Evolutionary conservation across 2,329 filamentous ascomycete genomes (phyloP).

Genomic region (Ophiocordyceps australis): DNA sequence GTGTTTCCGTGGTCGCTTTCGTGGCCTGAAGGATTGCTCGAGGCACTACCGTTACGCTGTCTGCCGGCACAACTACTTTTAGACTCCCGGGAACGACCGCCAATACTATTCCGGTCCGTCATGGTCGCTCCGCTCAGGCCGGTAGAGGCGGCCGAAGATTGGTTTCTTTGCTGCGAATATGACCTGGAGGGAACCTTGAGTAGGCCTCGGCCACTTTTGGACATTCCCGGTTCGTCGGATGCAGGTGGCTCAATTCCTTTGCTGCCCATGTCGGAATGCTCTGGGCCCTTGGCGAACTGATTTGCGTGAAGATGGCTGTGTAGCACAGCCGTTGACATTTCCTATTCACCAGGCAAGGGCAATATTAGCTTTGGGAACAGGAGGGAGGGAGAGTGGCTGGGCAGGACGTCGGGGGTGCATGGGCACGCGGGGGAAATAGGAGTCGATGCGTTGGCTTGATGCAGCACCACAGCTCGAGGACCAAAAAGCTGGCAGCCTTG

Average conservation of each 20-base stretch:
- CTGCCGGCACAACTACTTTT: slow-evolving; percentile 44
- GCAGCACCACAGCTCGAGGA: too few relatives aligned
- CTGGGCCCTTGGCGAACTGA: slow-evolving; percentile 14
- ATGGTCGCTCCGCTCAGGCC: slow-evolving; percentile 41
- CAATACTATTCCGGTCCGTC: slow-evolving; percentile 43
- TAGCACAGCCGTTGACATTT: too few relatives aligned
- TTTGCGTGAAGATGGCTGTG: too few relatives aligned
- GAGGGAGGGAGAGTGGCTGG: too few relatives aligned
- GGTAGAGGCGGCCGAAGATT: slow-evolving; percentile 39
- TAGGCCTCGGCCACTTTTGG: slow-evolving; percentile 31
- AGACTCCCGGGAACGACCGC: slow-evolving; percentile 45
- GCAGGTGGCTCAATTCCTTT: slow-evolving; percentile 22
- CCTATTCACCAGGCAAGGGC: too few relatives aligned
- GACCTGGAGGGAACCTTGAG: slow-evolving; percentile 43
- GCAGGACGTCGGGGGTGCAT: too few relatives aligned
- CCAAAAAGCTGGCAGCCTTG: too few relatives aligned
- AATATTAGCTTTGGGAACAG: too few relatives aligned
- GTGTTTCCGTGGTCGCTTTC: slow-evolving; percentile 32
- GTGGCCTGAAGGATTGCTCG: slow-evolving; percentile 42
- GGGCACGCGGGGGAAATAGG: too few relatives aligned
- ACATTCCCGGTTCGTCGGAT: slow-evolving; percentile 20
- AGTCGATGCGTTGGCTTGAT: too few relatives aligned
- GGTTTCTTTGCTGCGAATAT: slow-evolving; percentile 38
- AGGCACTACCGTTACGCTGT: slow-evolving; percentile 48
- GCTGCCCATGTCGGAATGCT: slow-evolving; percentile 16